A percentile compares a stretch with the other conserved stretches of the same genome.
Evolutionary conservation across 164 flowering plant species (phyloP).

Genomic region (Liriodendron chinense): DNA sequence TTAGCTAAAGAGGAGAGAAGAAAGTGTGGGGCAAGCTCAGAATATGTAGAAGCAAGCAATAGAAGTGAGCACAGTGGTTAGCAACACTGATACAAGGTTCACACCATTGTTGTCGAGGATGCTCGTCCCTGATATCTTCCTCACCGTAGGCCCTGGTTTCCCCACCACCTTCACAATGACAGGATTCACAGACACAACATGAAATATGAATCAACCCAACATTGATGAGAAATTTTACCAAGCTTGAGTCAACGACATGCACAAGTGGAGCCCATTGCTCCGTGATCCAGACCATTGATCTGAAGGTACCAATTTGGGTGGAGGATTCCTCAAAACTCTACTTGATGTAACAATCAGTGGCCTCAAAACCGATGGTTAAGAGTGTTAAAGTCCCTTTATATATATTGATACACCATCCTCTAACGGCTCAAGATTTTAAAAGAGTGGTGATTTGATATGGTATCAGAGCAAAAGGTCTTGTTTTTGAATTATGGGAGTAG

Average conservation of each 20-base stretch:
- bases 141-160: conserved; percentile 88
- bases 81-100: conserved; percentile 65
- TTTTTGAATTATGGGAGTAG: too few species aligned
- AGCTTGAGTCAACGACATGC: background rate
- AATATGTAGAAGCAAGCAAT: conserved; percentile 57
- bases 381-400: too few species aligned
- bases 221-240: background rate
- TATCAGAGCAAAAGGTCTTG: too few species aligned
- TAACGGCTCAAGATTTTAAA: too few species aligned
- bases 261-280: background rate
- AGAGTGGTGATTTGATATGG: too few species aligned
- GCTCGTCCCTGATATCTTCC: conserved; percentile 70
- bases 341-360: too few species aligned
- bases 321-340: too few species aligned
- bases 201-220: background rate
- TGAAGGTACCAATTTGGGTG: background rate
- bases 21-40: conserved; percentile 27
- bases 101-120: conserved; percentile 91
- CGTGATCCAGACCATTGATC: too few species aligned
- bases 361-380: too few species aligned
- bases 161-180: conserved; percentile 71
- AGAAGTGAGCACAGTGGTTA: conserved; percentile 68
- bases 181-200: background rate
- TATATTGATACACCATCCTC: too few species aligned
- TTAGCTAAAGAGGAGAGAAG: background rate